Evolutionary conservation across 306 rosid species (phyloP), one percentile per base, ranked within the genome.

Genomic region (Sphenostylis stenocarpa): DNA sequence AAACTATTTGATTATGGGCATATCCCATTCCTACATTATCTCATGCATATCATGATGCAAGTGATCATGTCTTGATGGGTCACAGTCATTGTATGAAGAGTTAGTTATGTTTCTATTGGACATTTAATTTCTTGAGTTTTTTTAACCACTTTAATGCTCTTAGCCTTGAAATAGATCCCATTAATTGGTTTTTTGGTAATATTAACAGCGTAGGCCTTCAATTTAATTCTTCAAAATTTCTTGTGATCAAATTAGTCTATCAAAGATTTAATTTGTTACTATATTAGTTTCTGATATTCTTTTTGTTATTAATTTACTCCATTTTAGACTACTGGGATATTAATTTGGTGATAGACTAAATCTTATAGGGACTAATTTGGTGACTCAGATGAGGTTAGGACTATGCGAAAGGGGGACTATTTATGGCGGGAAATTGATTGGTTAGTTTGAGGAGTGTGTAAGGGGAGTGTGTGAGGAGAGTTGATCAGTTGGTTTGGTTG

Each of bases 41-140:
- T 56, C 31, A 12, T 62, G 43, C 13, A 31, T 62, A 48, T 75
- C 6, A 5, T 75, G 26, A 47, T 47, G 31, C 20, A 62, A 39
- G 16, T 62, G 21, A 8, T 45, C 48, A 34, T 36, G 44, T 36
- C 43, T 57, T 57, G 55, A 47, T 48, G 29, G 70, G 5, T 43
- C 60, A 41, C 33, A 4, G 39, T 51, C 1, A 1, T 33, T 77
- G 63, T 43, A 45, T 70, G 28, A 70, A 23, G 65, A 13, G 63
- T 55, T 55, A 57, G 65, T 49, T 60, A 49, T 58, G 49, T 70
- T 20, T n/a, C 72, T 36, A 16, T 71, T 78, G 34, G 39, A 36
- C 4, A 1, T 21, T 43, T 45, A 48, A n/a, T 70, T 57, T 78
- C 16, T 19, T 29, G 60, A 44, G n/a, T 41, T 73, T 41, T n/a